Evolutionary conservation across 2,329 filamentous ascomycete species (phyloP), one percentile per base, ranked within the genome.

Genomic region (Sclerotinia subarctica): DNA sequence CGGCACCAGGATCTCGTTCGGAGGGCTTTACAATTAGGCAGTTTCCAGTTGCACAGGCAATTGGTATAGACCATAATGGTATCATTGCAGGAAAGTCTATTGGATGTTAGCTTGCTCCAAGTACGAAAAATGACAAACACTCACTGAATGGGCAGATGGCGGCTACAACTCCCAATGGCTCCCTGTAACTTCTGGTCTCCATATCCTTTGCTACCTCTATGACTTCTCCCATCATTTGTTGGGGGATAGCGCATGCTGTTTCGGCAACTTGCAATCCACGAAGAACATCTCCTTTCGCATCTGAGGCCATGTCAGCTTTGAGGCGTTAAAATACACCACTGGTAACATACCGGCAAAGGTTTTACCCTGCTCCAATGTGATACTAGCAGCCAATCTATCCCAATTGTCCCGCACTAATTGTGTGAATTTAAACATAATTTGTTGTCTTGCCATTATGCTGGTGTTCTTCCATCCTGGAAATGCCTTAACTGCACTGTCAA

Each of bases 31-130:
- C 83, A 73, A 96, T 87, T 69, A 93, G 83, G 19, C 91, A 94
- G 82, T 96, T 96, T 64, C 92, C 92, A 24, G 90, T 93, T 38
- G 94, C 86, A 54, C 91, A 92, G 58, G 92, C 92, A 74, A 95
- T 91, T 51, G 92, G 92, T 70, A 96, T 93, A 70, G 87, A 93
- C 92, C 92, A 96, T n/a, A 96, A 84, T 4, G 92, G 92, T 78
- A 96, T 95, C 92, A 96, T 96, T 74, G 92, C 92, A 54, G 92
- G 92, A 81, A 95, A 95, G 83, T 95, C 89, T 92, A 52, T 17
- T 32, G 11, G 21, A n/a, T 24, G 26, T 67, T 53, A 67, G 65
- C 29, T 10, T 19, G 53, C 7, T 46, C 11, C 19, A 38, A 42
- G 13, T 13, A 6, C 17, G 5, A 5, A 32, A 35, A 24, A 53